Percentiles rank a stretch among this genome's conserved stretches.
These are phyloP conservation scores for Cystobasidium slooffiae DNA, from an alignment of 1,284 basidiomycete species.

Conservation along the genomic window DNA sequence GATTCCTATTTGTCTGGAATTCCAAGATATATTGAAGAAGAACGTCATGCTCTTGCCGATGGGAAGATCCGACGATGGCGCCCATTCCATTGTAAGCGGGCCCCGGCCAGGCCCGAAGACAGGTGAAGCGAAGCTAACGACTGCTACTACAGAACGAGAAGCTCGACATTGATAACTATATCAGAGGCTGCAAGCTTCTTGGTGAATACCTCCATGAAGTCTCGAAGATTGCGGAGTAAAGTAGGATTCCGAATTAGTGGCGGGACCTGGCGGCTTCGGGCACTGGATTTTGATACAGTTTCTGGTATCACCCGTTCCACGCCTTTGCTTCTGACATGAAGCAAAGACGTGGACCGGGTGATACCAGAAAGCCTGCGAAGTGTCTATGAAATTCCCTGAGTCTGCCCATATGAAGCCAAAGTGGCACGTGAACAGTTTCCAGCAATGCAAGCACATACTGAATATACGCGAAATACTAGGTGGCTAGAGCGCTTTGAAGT, in stretches of 20 bases:
- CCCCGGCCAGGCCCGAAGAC: too few relatives aligned
- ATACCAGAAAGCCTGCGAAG: too few relatives aligned
- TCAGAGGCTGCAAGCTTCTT: conserved; percentile 67
- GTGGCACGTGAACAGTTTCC: background rate
- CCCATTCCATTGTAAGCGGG: conserved; percentile 65
- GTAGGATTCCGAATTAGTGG: too few relatives aligned
- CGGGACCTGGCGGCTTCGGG: too few relatives aligned
- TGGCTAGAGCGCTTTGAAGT: too few relatives aligned
- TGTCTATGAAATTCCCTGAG: too few relatives aligned
- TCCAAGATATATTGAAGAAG: conserved; percentile 78
- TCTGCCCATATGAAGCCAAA: background rate
- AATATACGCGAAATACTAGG: background rate
- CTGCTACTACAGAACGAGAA: conserved; percentile 66
- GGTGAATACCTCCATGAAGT: conserved; percentile 82
- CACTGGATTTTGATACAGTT: too few relatives aligned
- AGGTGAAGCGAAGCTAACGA: too few relatives aligned
- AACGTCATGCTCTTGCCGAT: conserved; percentile 60
- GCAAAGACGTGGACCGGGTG: too few relatives aligned
- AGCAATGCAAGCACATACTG: background rate
- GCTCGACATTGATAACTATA: conserved; percentile 88
- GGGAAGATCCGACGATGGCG: conserved; percentile 74
- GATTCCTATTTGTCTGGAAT: conserved; percentile 71
- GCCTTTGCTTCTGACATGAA: too few relatives aligned
- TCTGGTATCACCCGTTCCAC: too few relatives aligned
- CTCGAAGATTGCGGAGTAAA: conserved; percentile 57